Evolutionary conservation across 805 yeast species (phyloP).

Genomic region (Candida stauntonica): DNA sequence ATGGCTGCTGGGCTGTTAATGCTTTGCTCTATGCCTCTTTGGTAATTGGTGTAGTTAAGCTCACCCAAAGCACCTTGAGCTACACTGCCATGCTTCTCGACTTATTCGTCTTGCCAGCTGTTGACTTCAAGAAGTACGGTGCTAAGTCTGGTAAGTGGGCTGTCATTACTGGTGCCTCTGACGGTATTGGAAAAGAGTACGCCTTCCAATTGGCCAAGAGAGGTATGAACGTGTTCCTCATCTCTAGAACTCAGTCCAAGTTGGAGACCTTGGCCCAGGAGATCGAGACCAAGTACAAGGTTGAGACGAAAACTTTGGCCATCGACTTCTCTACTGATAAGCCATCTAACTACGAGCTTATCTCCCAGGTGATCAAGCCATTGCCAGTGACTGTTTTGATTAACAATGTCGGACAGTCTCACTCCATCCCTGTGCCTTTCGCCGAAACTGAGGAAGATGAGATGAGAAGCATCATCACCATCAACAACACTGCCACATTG

Average conservation of each 20-base stretch:
- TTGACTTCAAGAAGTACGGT: constrained; percentile 64
- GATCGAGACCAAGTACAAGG: constrained; percentile 54
- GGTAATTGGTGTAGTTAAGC: constrained; percentile 58
- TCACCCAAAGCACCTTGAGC: constrained; percentile 47
- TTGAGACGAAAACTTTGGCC: constrained; percentile 62
- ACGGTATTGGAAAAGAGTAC: constrained; percentile 94
- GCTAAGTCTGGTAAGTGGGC: constrained; percentile 76
- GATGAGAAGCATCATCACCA: constrained; percentile 71
- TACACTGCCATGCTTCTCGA: constrained; percentile 53
- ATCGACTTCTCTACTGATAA: constrained; percentile 73
- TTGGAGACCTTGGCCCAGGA: constrained; percentile 62
- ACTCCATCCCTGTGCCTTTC: constrained; percentile 92
- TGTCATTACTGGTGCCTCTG: constrained; percentile 95
- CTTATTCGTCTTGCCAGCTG: constrained; percentile 59
- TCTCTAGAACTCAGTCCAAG: constrained; percentile 80
- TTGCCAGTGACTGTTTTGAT: constrained; percentile 70
- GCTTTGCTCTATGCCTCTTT: constrained; percentile 38
- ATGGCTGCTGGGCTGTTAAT: constrained; percentile 13
- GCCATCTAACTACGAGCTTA: constrained; percentile 48
- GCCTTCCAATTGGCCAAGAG: constrained; percentile 78
- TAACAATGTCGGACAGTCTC: constrained; percentile 94
- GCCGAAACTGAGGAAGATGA: constrained; percentile 73
- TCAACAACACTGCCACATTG: constrained; percentile 82
- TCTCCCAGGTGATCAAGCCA: constrained; percentile 42
- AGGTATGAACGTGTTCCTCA: constrained; percentile 79